Evolutionary conservation across 2,329 filamentous ascomycete genomes (phyloP), one percentile per base, ranked within the genome.

Genomic region (Corynespora cassiicola): DNA sequence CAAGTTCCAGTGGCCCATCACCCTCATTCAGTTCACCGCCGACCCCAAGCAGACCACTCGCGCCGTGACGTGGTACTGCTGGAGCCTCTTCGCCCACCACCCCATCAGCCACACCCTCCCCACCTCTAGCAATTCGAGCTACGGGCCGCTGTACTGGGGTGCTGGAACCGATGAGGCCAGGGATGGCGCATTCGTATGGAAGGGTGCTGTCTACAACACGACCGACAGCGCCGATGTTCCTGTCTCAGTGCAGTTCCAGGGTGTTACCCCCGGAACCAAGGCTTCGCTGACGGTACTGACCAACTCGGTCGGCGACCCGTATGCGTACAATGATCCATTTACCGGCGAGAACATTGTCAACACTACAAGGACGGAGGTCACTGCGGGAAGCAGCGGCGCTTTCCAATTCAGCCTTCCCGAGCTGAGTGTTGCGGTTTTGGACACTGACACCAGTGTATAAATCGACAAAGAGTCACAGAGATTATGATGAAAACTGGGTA

Each of bases 351-450:
- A 77, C 75, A 57, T 65, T 29, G 61, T 66, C 5, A 50, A 54
- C 12, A 55, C 45, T 1, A 54, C 38, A 5, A 54, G 28, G 2
- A 56, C 21, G 5, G 39, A 48, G 10, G 2, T 66, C 19, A 49
- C 36, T 11, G 61, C 61, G 2, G 71, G 69, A 11, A 52, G 58
- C 3, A 65, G 72, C 17, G 80, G 80, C 2, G 59, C 52, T 2
- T 81, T 83, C 49, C 62, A 61, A 27, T 83, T 83, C 50, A 68
- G 57, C 17, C 43, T 84, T 53, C 80, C 79, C 0, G 67, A 78
- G 47, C 62, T 81, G 40, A 81, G 78, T 48, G 74, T 84, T 31
- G 79, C 78, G 10, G 74, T 84, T 2, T 54, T 84, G 35, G 77
- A 81, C 26, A 61, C 58, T 11, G 65, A 55, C n/a, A n/a, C n/a